Evolutionary conservation across 768 basidiomycete species (phyloP), one percentile per base, ranked within the genome.

Genomic region (Tricholoma furcatifolium): DNA sequence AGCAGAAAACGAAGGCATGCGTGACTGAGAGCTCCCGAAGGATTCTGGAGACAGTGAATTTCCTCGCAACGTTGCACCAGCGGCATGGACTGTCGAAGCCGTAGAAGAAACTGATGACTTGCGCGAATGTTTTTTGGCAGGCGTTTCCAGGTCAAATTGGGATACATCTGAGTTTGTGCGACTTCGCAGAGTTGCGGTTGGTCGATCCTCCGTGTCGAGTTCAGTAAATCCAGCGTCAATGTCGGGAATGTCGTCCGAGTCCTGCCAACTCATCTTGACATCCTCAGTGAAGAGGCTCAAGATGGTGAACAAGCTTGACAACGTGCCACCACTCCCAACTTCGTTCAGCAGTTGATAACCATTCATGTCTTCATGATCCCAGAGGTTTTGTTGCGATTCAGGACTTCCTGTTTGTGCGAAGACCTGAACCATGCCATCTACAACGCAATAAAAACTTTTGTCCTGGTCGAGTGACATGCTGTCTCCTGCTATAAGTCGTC

Each of bases 301-400:
- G 67, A 99, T 99, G 6, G 94, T 98, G 73, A 99, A 99, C 36
- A 98, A 77, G 63, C 92, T 95, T 21, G 93, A 96, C 11, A 99
- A 75, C 0, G 94, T 99, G 17, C 97, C 97, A 4, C 97, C 96
- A 30, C 87, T 91, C 45, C 92, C 87, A 24, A 99, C 97, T 73
- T 98, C 93, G 65, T 98, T 99, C 35, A 99, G 79, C 6, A 98
- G 75, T 64, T 98, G 93, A 70, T 94, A 98, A 2, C 96, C 95
- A 58, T 97, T 96, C 82, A 91, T 89, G 47, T 91, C 86, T 62
- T 91, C 90, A 49, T 86, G 83, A 35, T 91, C 91, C 85, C 87
- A 91, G 11, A 80, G 70, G 38, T 81, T 81, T 50, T 79, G 78
- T 47, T 70, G 74, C 4, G 67, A 69, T 27, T 77, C 74, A 10